Base-by-base conservation (phyloP, 441 rosid species). In the Corymbia calophylla region DNA sequence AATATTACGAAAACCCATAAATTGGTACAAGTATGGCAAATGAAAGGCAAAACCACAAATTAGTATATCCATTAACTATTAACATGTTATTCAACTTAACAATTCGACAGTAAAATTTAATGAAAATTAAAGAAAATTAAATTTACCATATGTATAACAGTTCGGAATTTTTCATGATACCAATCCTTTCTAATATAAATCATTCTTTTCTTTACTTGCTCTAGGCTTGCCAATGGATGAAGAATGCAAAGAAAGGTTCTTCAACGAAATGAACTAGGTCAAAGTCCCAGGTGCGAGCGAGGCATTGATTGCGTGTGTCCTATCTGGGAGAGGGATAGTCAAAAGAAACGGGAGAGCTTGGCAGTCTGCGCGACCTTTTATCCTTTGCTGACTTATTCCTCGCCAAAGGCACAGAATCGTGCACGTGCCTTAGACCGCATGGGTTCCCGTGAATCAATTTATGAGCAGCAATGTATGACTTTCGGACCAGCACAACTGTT, bases 51-150 rank as follows among this genome's bases (percentile, higher is more conserved):
- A 58, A 58, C 5, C 14, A 5, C 23, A 58, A 25, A 58, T 2
- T 3, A 5, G 4, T 35, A 35, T 5, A 35, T 35, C 0, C 29
- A 58, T 58, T 0, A 23, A 58, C 10, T 58, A 0, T 10, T 58
- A n/a, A 9, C 2, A 0, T 58, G 14, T 58, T 1, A 58, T 58
- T 0, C 0, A 10, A 0, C 17, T 58, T 58, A 58, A 3, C 3
- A 25, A 25, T 58, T 58, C 2, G 14, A 1, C 11, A 1, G 0
- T 25, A 58, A 25, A 58, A 58, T 39, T 39, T 39, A 4, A 39
- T 5, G 5, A 39, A 39, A 39, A 39, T 39, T 39, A 4, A 39
- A 39, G 5, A 39, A 39, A 5, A 39, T 4, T 39, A 39, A 39
- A 39, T 39, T 39, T 39, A 5, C 5, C 6, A 39, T 5, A 39